Evolutionary conservation across 2,329 filamentous ascomycete species (phyloP).

Genomic region (Hypoxylon sp.): DNA sequence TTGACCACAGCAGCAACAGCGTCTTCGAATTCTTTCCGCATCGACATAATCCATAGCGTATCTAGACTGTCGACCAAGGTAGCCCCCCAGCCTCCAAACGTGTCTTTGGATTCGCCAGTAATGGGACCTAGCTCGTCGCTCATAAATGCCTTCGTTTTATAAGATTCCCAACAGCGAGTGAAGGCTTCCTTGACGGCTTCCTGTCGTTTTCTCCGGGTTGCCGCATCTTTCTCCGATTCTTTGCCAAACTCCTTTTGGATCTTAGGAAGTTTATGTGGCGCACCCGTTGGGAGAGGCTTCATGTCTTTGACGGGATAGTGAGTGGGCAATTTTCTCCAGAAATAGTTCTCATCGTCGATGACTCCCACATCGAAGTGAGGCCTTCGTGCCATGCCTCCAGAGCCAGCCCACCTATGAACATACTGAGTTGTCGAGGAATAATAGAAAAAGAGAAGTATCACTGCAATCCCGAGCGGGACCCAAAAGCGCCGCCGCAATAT

Average conservation of each 20-base stretch:
- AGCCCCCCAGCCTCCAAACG: conserved; percentile 63
- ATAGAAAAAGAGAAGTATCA: conserved; percentile 36
- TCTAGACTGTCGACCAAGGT: conserved; percentile 62
- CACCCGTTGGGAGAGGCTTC: conserved; percentile 45
- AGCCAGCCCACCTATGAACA: conserved; percentile 14
- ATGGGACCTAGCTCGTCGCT: conserved; percentile 62
- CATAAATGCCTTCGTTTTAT: conserved; percentile 60
- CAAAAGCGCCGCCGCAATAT: conserved; percentile 39
- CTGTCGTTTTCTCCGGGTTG: conserved; percentile 43
- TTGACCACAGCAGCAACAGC: conserved; percentile 59
- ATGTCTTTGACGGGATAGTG: conserved; percentile 47
- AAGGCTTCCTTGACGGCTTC: conserved; percentile 47
- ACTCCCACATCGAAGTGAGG: conserved; percentile 32
- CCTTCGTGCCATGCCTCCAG: conserved; percentile 13
- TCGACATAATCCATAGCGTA: conserved; percentile 61
- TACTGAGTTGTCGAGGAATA: conserved; percentile 30
- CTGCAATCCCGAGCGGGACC: conserved; percentile 32
- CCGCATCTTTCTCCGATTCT: conserved; percentile 40
- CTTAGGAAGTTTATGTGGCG: conserved; percentile 43
- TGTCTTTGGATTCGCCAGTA: conserved; percentile 57
- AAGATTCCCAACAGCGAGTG: conserved; percentile 56
- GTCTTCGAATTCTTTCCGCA: conserved; percentile 62
- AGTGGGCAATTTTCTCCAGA: conserved; percentile 49
- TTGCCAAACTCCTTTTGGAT: conserved; percentile 44
- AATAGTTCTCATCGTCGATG: conserved; percentile 47